Conservation (phyloP, 129 eudicot species). For the Dittrichia graveolens region DNA sequence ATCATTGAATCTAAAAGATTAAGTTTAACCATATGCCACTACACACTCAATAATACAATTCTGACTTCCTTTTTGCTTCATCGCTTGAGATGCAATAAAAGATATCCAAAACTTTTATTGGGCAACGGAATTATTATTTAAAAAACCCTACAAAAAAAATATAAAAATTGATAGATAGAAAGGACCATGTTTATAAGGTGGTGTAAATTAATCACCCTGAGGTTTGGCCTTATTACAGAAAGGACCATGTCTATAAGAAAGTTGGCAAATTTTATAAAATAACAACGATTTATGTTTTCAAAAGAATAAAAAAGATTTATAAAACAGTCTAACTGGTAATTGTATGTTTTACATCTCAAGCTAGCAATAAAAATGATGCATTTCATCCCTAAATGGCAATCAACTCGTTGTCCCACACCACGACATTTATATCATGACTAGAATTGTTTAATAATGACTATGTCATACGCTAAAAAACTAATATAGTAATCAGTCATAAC, state of each 20-base stretch:
- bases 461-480: too few relatives aligned
- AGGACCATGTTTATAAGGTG: too few relatives aligned
- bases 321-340: too few relatives aligned
- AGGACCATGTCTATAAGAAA: background rate
- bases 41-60: constrained; percentile 28
- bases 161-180: background rate
- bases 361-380: too few relatives aligned
- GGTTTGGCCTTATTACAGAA: background rate
- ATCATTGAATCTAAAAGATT: constrained; percentile 41
- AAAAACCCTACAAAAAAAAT: background rate
- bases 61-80: constrained; percentile 31
- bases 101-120: constrained; percentile 28
- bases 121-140: constrained; percentile 12
- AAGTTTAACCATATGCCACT: constrained; percentile 38
- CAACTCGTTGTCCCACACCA: too few relatives aligned
- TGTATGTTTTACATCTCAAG: too few relatives aligned
- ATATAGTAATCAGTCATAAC: too few relatives aligned
- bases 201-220: background rate
- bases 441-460: too few relatives aligned
- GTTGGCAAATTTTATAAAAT: background rate
- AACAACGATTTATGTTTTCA: too few relatives aligned
- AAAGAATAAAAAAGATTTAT: too few relatives aligned
- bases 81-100: constrained; percentile 42
- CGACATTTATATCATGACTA: too few relatives aligned
- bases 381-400: too few relatives aligned